phyloP scores from a whole-genome alignment of 805 yeast genomes.

The Starmerella kuoi region DNA sequence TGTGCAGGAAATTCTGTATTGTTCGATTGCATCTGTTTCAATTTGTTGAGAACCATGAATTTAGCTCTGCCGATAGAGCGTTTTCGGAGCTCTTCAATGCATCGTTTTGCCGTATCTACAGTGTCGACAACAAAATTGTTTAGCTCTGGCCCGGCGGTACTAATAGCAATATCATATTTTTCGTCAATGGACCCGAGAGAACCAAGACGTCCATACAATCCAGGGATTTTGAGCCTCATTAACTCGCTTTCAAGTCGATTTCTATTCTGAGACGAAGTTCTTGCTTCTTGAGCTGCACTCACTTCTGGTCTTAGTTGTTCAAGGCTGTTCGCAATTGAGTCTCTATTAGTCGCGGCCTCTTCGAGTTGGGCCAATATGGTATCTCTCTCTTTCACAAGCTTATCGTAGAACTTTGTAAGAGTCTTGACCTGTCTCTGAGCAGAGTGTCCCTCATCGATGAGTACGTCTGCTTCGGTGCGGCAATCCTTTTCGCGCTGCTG shows the following conservation, averaged over 20 bases:
- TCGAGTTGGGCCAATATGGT: neutral
- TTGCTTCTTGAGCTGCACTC: slow-evolving; percentile 43
- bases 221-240: slow-evolving; percentile 54
- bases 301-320: slow-evolving; percentile 40
- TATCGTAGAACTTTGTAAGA: slow-evolving; percentile 26
- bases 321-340: slow-evolving; percentile 33
- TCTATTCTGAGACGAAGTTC: slow-evolving; percentile 50
- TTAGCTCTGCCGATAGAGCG: slow-evolving; percentile 80
- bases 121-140: slow-evolving; percentile 89
- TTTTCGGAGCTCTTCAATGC: slow-evolving; percentile 71
- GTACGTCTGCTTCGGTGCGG: slow-evolving; percentile 35
- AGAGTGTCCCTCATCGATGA: slow-evolving; percentile 8
- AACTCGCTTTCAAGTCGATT: slow-evolving; percentile 62
- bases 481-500: slow-evolving; percentile 36
- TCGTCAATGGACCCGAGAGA: slow-evolving; percentile 86
- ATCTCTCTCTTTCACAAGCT: slow-evolving; percentile 34
- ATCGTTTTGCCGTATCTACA: slow-evolving; percentile 56
- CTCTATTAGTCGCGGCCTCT: neutral
- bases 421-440: slow-evolving; percentile 30
- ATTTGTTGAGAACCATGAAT: slow-evolving; percentile 66
- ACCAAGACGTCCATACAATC: slow-evolving; percentile 84
- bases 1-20: slow-evolving; percentile 34
- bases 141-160: slow-evolving; percentile 85
- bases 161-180: slow-evolving; percentile 80
- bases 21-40: slow-evolving; percentile 43